Conservation (phyloP, 2,329 filamentous ascomycete genomes). For the Epichloe sp. region DNA sequence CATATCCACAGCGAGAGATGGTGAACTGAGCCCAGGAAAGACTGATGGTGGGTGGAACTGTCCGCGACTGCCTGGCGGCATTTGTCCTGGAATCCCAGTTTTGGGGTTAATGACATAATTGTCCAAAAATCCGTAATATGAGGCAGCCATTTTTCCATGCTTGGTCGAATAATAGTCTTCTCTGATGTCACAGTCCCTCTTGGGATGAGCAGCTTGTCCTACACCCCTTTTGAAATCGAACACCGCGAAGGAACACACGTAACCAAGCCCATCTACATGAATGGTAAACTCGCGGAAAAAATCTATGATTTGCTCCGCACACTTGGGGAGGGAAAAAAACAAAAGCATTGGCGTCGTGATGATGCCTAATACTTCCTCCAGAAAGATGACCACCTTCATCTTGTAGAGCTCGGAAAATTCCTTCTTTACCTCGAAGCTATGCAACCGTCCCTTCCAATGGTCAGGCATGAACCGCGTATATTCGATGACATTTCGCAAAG, state of each 20-base stretch:
- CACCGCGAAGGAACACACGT: slow-evolving; percentile 93
- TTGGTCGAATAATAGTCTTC: slow-evolving; percentile 92
- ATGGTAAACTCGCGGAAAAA: slow-evolving; percentile 98
- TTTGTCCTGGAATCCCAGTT: slow-evolving; percentile 48
- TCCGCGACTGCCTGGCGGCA: slow-evolving; percentile 36
- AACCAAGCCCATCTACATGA: slow-evolving; percentile 88
- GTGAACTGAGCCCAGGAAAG: slow-evolving; percentile 59
- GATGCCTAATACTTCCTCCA: slow-evolving; percentile 87
- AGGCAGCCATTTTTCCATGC: slow-evolving; percentile 96
- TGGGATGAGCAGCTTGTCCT: slow-evolving; percentile 26
- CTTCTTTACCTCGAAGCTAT: slow-evolving; percentile 81
- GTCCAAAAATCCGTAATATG: slow-evolving; percentile 88
- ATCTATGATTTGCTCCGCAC: slow-evolving; percentile 85
- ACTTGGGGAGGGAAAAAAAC: slow-evolving; percentile 64
- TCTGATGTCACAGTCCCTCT: slow-evolving; percentile 48
- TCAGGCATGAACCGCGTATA: slow-evolving; percentile 86
- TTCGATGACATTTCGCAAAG: slow-evolving; percentile 75
- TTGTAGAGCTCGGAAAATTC: slow-evolving; percentile 90
- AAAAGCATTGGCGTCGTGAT: slow-evolving; percentile 83
- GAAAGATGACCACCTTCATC: slow-evolving; percentile 79
- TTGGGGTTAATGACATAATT: slow-evolving; percentile 72
- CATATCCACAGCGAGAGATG: slow-evolving; percentile 43
- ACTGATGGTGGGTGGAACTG: slow-evolving; percentile 64
- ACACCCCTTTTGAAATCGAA: slow-evolving; percentile 94
- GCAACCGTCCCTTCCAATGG: slow-evolving; percentile 80